Conservation (phyloP, 371 early-diverging fungal species). For the Actinomucor elegans region DNA sequence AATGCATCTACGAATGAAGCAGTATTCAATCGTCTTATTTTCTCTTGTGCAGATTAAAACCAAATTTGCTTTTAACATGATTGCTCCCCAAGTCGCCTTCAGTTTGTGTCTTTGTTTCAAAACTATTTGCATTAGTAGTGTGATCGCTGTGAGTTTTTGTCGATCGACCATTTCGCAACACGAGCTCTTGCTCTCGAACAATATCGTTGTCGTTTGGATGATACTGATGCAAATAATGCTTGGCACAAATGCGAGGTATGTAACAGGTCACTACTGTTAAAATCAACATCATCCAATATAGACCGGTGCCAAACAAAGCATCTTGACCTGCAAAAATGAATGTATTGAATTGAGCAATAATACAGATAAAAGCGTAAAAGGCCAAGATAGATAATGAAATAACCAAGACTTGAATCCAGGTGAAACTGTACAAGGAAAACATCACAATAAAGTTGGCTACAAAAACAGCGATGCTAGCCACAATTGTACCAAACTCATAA, state of each 20-base stretch:
- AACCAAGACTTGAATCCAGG: conserved; percentile 67
- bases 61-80: neutral
- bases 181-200: conserved; percentile 56
- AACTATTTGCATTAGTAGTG: neutral
- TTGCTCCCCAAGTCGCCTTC: neutral
- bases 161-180: conserved; percentile 16
- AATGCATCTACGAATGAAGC: no score
- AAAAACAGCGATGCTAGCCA: conserved; percentile 73
- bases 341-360: conserved; percentile 47
- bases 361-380: conserved; percentile 49
- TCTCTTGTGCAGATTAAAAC: neutral
- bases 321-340: conserved; percentile 45
- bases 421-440: conserved; percentile 74
- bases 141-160: neutral
- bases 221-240: conserved; percentile 49
- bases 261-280: conserved; percentile 49
- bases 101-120: neutral
- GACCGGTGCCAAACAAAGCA: conserved; percentile 45
- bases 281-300: conserved; percentile 52
- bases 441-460: conserved; percentile 82
- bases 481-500: conserved; percentile 75
- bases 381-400: conserved; percentile 55
- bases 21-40: no score
- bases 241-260: conserved; percentile 49
- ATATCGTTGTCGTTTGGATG: conserved; percentile 66